Base-by-base conservation (phyloP, 139 green algal species). In the Chlorella sp. region DNA sequence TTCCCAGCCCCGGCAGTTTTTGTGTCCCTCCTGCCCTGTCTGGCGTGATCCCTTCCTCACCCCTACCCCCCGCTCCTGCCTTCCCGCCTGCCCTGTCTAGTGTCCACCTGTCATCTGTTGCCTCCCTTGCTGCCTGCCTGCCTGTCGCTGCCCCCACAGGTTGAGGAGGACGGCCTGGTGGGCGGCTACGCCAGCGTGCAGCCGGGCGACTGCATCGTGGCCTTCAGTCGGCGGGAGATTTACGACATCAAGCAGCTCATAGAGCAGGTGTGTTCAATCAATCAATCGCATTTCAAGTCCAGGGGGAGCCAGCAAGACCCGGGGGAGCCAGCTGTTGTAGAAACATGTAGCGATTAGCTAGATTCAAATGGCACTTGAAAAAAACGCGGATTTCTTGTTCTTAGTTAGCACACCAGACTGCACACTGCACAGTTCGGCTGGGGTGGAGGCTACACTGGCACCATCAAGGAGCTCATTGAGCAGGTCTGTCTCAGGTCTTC, bases 201-300 rank as follows among this genome's bases (percentile, higher is more conserved):
- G 93, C 89, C 93, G 9, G 98, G 98, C 0, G 98, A 99, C 94
- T 98, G 95, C 88, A 88, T 99, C 14, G 97, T 99, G 28, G 97
- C 97, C 37, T 99, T 99, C 91, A 97, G 92, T 19, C 93, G 96
- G n/a, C 66, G 69, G 0, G 93, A 95, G 73, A 98, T 99, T 73
- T 98, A 96, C 87, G 73, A 92, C 73, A 95, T 98, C 64, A 97
- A 96, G 88, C 37, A 90, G 69, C 34, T 94, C 37, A 91, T 97
- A 16, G 95, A 97, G 91, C 84, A 88, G 79, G 79, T 85, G 22
- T 21, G 73, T 34, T 57, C n/a, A n/a, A n/a, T n/a, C n/a, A n/a
- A n/a, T n/a, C n/a, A n/a, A n/a, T n/a, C n/a, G n/a, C n/a, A n/a
- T n/a, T n/a, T n/a, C n/a, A n/a, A n/a, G n/a, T n/a, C n/a, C n/a